Evolutionary conservation across 1,284 basidiomycete species (phyloP), one percentile per base, ranked within the genome.

Genomic region (Pseudozyma hubeiensis): DNA sequence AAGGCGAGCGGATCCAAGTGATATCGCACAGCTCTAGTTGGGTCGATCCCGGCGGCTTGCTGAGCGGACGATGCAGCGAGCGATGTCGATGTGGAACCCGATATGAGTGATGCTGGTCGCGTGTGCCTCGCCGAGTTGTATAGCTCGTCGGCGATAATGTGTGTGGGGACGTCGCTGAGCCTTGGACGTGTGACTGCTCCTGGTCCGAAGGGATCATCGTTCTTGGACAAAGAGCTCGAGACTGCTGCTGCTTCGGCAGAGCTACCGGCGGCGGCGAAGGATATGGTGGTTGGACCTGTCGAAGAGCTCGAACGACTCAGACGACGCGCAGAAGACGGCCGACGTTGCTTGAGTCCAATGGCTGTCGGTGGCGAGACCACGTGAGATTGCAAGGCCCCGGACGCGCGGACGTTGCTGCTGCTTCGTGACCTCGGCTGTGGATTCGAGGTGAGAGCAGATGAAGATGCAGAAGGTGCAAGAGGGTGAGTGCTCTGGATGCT

Each of bases 131-230:
- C 64, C 19, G 64, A 52, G 24, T 67, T 45, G 54, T 73, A 59
- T 29, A 75, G 58, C 45, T 62, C 48, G 16, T 70, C 64, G 6
- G 67, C 59, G 37, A 75, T 75, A 14, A 44, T 52, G 5, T 70
- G 66, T 4, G 43, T 64, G 3, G 72, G 51, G 7, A 75, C 53
- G 31, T 58, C 39, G 51, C 72, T 63, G 46, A 79, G 67, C 10
- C 75, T 45, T 7, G 77, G 72, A 8, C 77, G 53, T 6, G 75
- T 77, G 52, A 79, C 58, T 16, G 75, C 61, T 5, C 43, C 35
- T 2, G 77, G 77, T n/a, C 77, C 75, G 19, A 53, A 73, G 4
- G 69, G 73, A 44, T 76, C 73, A 16, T 70, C 56, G 17, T 66
- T 52, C 40, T 56, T 58, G 16, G 64, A 41, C 31, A 31, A 13